phyloP scores from a whole-genome alignment of 176 grass and related monocot genomes.

The Saccharum officinarum region DNA sequence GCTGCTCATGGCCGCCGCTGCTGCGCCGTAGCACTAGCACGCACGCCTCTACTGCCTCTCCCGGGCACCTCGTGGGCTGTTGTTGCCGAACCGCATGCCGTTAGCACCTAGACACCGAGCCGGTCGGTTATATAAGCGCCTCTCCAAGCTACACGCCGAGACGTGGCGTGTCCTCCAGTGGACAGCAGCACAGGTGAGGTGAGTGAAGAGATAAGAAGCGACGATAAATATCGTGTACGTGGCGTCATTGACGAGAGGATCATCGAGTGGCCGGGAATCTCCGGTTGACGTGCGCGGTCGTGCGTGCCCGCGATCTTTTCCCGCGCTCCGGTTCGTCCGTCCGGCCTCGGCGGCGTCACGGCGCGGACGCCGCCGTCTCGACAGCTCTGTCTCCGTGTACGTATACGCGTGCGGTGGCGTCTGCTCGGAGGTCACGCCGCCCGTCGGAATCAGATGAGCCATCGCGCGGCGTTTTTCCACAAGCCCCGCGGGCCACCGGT shows the following conservation, averaged over 20 bases:
- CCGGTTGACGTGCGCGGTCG: background rate
- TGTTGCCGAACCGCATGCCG: too few species aligned
- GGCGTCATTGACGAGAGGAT: background rate
- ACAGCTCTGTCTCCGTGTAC: too few species aligned
- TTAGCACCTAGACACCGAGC: background rate
- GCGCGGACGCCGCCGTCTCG: background rate
- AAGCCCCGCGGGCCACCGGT: background rate
- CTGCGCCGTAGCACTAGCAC: background rate
- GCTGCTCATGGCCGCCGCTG: slow-evolving; percentile 39
- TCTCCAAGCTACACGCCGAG: too few species aligned
- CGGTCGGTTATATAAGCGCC: background rate
- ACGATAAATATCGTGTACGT: background rate
- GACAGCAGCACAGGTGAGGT: too few species aligned
- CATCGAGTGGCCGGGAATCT: background rate
- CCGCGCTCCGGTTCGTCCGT: background rate
- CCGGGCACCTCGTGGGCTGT: too few species aligned
- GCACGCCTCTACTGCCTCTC: background rate
- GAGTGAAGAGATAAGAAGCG: background rate
- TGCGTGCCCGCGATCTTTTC: background rate
- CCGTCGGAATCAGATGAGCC: background rate
- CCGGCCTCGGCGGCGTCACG: background rate
- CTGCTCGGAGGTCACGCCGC: too few species aligned
- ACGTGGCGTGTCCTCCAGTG: too few species aligned
- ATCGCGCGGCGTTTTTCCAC: slow-evolving; percentile 9
- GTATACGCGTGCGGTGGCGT: background rate